Base-by-base conservation (phyloP, 1,139 yeast species). In the Keqinozyma sinolaborantium region DNA sequence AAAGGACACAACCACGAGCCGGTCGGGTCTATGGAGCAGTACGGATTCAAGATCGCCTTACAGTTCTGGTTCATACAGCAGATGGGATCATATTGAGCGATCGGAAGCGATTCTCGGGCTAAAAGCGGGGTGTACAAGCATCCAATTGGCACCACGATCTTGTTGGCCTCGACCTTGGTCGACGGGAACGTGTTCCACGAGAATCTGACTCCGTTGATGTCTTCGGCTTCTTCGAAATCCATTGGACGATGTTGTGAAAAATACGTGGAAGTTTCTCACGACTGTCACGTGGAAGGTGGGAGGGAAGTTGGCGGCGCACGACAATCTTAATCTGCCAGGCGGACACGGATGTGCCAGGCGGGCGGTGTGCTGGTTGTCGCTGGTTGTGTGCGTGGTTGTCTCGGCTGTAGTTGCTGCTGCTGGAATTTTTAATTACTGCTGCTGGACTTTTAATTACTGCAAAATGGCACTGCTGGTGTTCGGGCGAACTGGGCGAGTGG, bases 91-190 rank as follows among this genome's bases (percentile, higher is more conserved):
- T 92, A 88, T 47, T 79, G 79, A 34, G 95, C 92, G 32, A 84
- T 64, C 13, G 92, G 83, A 44, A 90, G 68, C 44, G 83, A 92
- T 39, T 83, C 83, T 48, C 88, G 76, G 38, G 75, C 77, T 55
- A 85, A 79, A 49, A 94, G 73, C 10, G 99, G 99, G 11, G 97
- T 88, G 67, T 90, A 92, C 43, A 92, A 66, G 38, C 96, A 85
- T 25, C 97, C 95, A 21, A 94, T 82, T 12, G 99, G 98, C 24
- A 92, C 94, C 15, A 92, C 95, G 49, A 90, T 83, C 47, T 94
- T 85, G 47, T 81, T 80, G 13, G 97, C 95, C 60, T 92, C 99
- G 31, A 79, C 77, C 50, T 88, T 82, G 33, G 96, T 85, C 31
- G 87, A 81, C 21, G 98, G 98, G 39, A 69, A 66, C 23, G 70